Conservation (phyloP, 257 asterid species). For the Rhazya stricta region DNA sequence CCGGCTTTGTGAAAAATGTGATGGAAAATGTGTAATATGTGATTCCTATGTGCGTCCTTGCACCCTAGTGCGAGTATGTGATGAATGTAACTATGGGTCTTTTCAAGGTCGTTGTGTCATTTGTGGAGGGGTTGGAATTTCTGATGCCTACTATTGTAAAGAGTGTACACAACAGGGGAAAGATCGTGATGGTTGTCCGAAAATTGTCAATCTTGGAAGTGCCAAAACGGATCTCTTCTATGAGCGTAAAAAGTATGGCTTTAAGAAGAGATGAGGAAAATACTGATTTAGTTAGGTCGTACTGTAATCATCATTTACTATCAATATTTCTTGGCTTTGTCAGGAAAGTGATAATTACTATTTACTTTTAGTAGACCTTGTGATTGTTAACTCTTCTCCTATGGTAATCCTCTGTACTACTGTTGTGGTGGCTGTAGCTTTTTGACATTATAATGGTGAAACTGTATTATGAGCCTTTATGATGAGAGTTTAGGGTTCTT, state of each 20-base stretch:
- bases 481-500: background rate
- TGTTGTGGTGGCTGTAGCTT: background rate
- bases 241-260: slow-evolving; percentile 85
- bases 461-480: background rate
- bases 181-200: slow-evolving; percentile 84
- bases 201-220: slow-evolving; percentile 81
- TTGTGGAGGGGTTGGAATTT: slow-evolving; percentile 79
- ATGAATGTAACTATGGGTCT: slow-evolving; percentile 85
- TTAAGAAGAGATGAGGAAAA: slow-evolving; percentile 59
- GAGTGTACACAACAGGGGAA: slow-evolving; percentile 89
- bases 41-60: slow-evolving; percentile 92
- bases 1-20: slow-evolving; percentile 82
- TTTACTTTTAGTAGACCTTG: background rate
- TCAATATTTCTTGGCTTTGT: background rate
- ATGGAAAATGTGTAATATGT: slow-evolving; percentile 80
- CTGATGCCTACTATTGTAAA: slow-evolving; percentile 88
- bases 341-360: background rate
- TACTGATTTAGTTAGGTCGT: background rate
- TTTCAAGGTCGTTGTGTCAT: slow-evolving; percentile 87
- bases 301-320: background rate
- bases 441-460: background rate
- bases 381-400: background rate
- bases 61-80: slow-evolving; percentile 81
- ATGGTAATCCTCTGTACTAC: background rate
- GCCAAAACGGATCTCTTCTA: slow-evolving; percentile 81